Evolutionary conservation across 352 stramenopile genomes (phyloP).

Genomic region (Phytophthora cryptogea): DNA sequence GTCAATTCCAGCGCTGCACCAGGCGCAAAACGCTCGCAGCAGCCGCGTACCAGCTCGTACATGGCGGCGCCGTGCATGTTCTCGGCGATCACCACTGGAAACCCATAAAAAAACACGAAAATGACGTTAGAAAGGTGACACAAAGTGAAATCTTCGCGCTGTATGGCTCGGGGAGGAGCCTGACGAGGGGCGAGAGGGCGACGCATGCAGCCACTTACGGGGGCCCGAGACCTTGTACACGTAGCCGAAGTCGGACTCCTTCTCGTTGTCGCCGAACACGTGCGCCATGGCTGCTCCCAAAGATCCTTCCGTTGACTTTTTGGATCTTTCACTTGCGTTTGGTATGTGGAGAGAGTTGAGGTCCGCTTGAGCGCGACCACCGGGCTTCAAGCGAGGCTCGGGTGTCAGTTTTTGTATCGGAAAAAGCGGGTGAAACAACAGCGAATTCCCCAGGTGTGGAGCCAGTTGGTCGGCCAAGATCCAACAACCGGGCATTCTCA

Average conservation of each 20-base stretch:
- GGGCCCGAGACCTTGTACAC: slow-evolving; percentile 99
- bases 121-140: slow-evolving; percentile 1
- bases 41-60: slow-evolving; percentile 89
- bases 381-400: slow-evolving; percentile 20
- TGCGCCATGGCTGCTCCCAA: slow-evolving; percentile 59
- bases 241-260: slow-evolving; percentile 97
- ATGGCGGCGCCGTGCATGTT: slow-evolving; percentile 99
- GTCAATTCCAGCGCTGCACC: slow-evolving; percentile 4
- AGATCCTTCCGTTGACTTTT: slow-evolving; percentile 28
- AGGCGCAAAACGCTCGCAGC: background rate
- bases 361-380: slow-evolving; percentile 17
- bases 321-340: slow-evolving; percentile 53
- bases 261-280: slow-evolving; percentile 87
- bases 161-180: background rate
- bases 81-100: slow-evolving; percentile 97
- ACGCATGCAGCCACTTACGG: slow-evolving; percentile 55
- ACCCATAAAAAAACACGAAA: background rate
- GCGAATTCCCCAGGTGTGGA: background rate
- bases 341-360: slow-evolving; percentile 16
- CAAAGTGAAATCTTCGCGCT: background rate
- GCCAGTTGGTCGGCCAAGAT: slow-evolving; percentile 21
- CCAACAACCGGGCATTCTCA: background rate
- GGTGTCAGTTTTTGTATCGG: slow-evolving; percentile 2
- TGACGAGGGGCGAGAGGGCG: background rate
- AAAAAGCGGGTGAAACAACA: slow-evolving; percentile 30